These are phyloP conservation scores for Boletus huronensis DNA, from an alignment of 768 basidiomycete genomes.

Conservation along the genomic window DNA sequence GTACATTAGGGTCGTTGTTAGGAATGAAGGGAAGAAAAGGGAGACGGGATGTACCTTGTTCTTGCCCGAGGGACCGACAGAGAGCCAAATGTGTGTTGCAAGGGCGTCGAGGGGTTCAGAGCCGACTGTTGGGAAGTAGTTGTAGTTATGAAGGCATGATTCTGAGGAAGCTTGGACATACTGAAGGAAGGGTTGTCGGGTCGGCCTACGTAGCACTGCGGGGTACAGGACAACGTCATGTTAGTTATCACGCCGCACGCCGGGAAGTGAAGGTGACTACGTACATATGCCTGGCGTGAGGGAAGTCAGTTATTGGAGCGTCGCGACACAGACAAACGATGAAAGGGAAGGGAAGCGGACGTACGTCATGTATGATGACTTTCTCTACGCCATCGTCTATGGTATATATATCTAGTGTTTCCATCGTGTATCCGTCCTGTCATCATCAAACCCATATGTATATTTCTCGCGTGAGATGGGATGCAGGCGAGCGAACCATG, in stretches of 20 bases:
- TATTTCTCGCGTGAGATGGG: neutral
- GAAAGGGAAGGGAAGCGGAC: neutral
- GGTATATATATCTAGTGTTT: conserved; percentile 70
- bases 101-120: conserved; percentile 73
- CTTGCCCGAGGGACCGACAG: conserved; percentile 81
- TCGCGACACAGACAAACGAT: neutral
- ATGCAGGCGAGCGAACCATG: neutral
- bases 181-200: conserved; percentile 87
- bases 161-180: conserved; percentile 31
- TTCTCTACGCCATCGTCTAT: conserved; percentile 47
- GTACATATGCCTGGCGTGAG: conserved; percentile 46
- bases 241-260: neutral
- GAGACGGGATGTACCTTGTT: conserved; percentile 62
- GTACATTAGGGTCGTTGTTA: neutral
- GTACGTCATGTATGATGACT: conserved; percentile 53
- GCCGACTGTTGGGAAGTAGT: conserved; percentile 63
- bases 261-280: conserved; percentile 17
- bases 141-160: neutral
- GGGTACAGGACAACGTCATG: neutral
- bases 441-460: neutral
- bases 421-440: conserved; percentile 89
- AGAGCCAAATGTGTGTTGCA: conserved; percentile 65
- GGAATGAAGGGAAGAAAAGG: neutral
- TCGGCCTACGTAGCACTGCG: conserved; percentile 81
- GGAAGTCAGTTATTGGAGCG: neutral